phyloP scores from a whole-genome alignment of 2,329 filamentous ascomycete genomes.

The Neurospora sp. region DNA sequence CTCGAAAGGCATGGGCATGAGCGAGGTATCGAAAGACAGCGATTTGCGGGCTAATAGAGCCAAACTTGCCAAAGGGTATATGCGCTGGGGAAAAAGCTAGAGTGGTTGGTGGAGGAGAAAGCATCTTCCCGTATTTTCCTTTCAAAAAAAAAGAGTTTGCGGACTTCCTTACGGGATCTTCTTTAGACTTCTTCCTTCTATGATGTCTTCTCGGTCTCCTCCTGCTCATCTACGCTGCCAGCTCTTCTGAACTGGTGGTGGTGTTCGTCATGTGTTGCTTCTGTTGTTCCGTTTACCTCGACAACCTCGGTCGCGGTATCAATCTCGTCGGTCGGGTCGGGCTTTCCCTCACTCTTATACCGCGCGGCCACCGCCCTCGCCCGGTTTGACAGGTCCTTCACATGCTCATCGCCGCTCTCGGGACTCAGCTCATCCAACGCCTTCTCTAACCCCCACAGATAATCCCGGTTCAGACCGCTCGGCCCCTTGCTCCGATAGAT shows the following conservation, averaged over 20 bases:
- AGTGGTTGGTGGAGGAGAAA: not conserved
- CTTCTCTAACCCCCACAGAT: slow-evolving; percentile 69
- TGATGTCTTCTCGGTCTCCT: slow-evolving; percentile 43
- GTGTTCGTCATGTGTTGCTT: slow-evolving; percentile 8
- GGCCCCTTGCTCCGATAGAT: slow-evolving; percentile 70
- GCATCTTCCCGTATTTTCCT: slow-evolving; percentile 1
- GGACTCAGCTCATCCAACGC: slow-evolving; percentile 63
- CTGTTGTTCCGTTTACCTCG: not conserved
- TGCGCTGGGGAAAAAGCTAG: not conserved
- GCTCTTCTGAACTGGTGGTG: slow-evolving; percentile 31
- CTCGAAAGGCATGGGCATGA: not conserved
- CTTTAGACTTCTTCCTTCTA: slow-evolving; percentile 4
- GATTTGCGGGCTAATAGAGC: not conserved
- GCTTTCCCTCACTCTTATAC: slow-evolving; percentile 6
- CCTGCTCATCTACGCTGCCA: slow-evolving; percentile 46
- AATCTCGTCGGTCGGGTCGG: not conserved
- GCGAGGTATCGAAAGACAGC: not conserved
- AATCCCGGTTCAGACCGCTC: slow-evolving; percentile 84
- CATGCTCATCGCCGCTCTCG: slow-evolving; percentile 73
- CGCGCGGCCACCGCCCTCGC: slow-evolving; percentile 47
- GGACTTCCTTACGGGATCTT: slow-evolving; percentile 8
- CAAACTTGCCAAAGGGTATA: not conserved
- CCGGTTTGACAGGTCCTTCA: slow-evolving; percentile 68
- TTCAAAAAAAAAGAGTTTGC: not conserved
- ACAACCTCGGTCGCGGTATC: not conserved